Evolutionary conservation across 1,284 basidiomycete species (phyloP).

Genomic region (Lignosus rhinocerotis): DNA sequence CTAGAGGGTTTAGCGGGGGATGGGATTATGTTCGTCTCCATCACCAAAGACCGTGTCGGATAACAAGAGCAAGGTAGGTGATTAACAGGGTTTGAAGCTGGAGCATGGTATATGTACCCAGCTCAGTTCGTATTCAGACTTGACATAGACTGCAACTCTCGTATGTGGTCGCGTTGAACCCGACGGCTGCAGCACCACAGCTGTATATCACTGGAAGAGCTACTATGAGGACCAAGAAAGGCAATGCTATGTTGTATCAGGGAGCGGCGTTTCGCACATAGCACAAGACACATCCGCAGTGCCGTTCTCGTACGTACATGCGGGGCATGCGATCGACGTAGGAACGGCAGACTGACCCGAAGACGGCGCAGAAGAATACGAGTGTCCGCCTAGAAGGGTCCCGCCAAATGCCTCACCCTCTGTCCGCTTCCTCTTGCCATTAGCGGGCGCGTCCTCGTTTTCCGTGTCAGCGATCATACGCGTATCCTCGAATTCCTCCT

Average conservation of each 20-base stretch:
- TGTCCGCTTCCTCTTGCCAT: slow-evolving; percentile 39
- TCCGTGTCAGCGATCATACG: slow-evolving; percentile 54
- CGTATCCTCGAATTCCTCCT: slow-evolving; percentile 60
- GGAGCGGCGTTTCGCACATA: slow-evolving; percentile 31
- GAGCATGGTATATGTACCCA: too few relatives aligned
- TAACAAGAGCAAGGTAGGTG: background rate
- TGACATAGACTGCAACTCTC: too few relatives aligned
- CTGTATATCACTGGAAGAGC: background rate
- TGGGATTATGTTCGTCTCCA: background rate
- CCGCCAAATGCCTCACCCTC: slow-evolving; percentile 76
- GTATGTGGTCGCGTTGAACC: too few relatives aligned
- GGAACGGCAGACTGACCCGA: slow-evolving; percentile 16
- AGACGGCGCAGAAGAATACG: slow-evolving; percentile 16
- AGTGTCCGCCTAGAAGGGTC: slow-evolving; percentile 53
- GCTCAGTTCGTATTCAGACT: too few relatives aligned
- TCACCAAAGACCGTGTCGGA: background rate
- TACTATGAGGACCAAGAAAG: background rate
- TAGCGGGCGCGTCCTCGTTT: slow-evolving; percentile 29
- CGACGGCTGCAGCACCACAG: background rate
- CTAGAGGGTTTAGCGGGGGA: slow-evolving; percentile 2
- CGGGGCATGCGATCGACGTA: slow-evolving; percentile 26
- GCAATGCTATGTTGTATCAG: slow-evolving; percentile 4
- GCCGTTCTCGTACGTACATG: slow-evolving; percentile 33
- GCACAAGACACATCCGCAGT: slow-evolving; percentile 24
- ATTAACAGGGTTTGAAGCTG: too few relatives aligned